Percentiles rank a stretch among this genome's conserved stretches.
Conservation (phyloP, 441 rosid genomes). For the Gossypium davidsonii region DNA sequence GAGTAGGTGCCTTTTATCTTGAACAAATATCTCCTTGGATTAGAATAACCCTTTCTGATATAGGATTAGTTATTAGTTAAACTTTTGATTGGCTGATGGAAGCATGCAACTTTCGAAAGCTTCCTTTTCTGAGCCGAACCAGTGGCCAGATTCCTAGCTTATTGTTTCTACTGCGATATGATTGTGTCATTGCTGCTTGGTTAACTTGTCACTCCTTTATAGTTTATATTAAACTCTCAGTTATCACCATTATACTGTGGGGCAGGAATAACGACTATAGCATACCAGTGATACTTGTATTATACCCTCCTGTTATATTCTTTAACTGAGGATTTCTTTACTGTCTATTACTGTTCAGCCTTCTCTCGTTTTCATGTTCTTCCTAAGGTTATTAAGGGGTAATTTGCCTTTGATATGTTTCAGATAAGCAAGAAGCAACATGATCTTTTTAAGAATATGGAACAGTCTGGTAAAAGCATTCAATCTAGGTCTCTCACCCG, state of each 20-base stretch:
- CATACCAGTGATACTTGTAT: not conserved
- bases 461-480: conserved; percentile 75
- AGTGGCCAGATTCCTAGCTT: not conserved
- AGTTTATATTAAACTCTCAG: not conserved
- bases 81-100: not conserved
- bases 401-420: conserved; percentile 23
- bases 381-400: conserved; percentile 12
- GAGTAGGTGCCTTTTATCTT: not conserved
- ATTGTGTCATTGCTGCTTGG: not conserved
- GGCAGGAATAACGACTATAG: not conserved
- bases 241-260: not conserved
- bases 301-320: not conserved
- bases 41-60: not conserved
- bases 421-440: conserved; percentile 98
- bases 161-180: not conserved
- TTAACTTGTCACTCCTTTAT: not conserved
- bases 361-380: not conserved
- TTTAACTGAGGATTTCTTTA: not conserved
- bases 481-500: conserved; percentile 61
- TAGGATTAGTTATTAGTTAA: not conserved
- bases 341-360: not conserved
- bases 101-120: not conserved
- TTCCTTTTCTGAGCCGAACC: not conserved
- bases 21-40: conserved; percentile 2
- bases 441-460: conserved; percentile 80